phyloP scores from a whole-genome alignment of 2,329 filamentous ascomycete genomes.

The Zymoseptoria brevis region DNA sequence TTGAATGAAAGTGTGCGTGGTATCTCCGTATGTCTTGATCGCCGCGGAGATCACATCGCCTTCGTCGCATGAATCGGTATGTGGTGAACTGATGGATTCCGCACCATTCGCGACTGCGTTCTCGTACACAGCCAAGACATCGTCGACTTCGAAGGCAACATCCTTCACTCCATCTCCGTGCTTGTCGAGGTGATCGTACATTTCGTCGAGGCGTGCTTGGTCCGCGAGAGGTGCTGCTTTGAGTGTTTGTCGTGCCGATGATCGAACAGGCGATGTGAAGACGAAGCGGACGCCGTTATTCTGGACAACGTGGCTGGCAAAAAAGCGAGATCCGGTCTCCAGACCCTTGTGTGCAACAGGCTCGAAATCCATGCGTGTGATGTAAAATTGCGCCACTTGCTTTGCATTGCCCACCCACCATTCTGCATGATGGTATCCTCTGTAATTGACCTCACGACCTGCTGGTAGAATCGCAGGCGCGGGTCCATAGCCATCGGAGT shows the following conservation, averaged over 20 bases:
- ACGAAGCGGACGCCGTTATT: constrained; percentile 75
- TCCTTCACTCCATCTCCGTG: constrained; percentile 95
- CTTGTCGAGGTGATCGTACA: constrained; percentile 73
- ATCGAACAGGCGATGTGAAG: constrained; percentile 70
- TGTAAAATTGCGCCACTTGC: constrained; percentile 85
- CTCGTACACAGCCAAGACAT: constrained; percentile 70
- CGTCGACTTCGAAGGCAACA: constrained; percentile 89
- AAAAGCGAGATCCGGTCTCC: constrained; percentile 73
- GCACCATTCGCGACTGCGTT: constrained; percentile 62
- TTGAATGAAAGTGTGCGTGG: constrained; percentile 84
- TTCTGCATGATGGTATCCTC: constrained; percentile 84
- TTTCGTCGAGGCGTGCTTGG: constrained; percentile 57
- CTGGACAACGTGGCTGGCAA: constrained; percentile 75
- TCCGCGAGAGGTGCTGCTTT: constrained; percentile 45
- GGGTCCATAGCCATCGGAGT: constrained; percentile 6
- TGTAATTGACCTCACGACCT: constrained; percentile 43
- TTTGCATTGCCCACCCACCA: constrained; percentile 98
- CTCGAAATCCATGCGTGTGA: constrained; percentile 76
- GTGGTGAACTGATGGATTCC: constrained; percentile 55
- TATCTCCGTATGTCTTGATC: constrained; percentile 89
- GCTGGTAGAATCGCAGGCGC: constrained; percentile 8
- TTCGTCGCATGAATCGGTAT: constrained; percentile 45
- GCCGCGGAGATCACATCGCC: constrained; percentile 66
- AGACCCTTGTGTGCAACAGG: constrained; percentile 77
- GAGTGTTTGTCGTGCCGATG: constrained; percentile 20